phyloP scores from a whole-genome alignment of 495 filamentous ascomycete species.

The Aspergillus funiculosus region DNA sequence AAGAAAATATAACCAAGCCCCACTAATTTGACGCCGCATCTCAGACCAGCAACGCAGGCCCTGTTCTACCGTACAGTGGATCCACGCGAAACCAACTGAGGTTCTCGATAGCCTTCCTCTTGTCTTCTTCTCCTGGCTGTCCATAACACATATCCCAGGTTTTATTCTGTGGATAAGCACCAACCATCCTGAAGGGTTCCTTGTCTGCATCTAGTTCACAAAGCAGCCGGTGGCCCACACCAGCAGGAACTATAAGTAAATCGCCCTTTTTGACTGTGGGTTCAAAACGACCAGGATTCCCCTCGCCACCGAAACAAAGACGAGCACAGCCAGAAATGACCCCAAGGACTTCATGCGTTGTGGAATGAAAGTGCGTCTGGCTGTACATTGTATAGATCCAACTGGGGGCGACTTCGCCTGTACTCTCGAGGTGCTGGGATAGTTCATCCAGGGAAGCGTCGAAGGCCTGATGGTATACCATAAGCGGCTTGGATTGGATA shows the following conservation, averaged over 20 bases:
- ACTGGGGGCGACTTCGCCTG: slow-evolving; percentile 54
- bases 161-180: slow-evolving; percentile 53
- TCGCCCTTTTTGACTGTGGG: slow-evolving; percentile 52
- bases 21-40: neutral
- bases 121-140: slow-evolving; percentile 44
- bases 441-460: slow-evolving; percentile 42
- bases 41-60: slow-evolving; percentile 42
- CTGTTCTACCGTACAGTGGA: slow-evolving; percentile 55
- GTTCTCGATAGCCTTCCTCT: slow-evolving; percentile 39
- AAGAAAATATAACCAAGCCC: neutral
- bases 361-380: slow-evolving; percentile 60
- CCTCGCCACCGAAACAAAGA: slow-evolving; percentile 63
- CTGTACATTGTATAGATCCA: slow-evolving; percentile 65
- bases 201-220: slow-evolving; percentile 44
- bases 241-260: slow-evolving; percentile 61
- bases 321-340: slow-evolving; percentile 52
- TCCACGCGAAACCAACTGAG: slow-evolving; percentile 54
- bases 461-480: slow-evolving; percentile 56
- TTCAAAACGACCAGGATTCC: slow-evolving; percentile 53
- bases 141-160: slow-evolving; percentile 71
- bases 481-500: slow-evolving; percentile 55
- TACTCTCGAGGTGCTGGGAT: slow-evolving; percentile 44
- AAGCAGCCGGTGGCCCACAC: slow-evolving; percentile 57
- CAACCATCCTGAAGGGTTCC: slow-evolving; percentile 58
- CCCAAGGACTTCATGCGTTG: slow-evolving; percentile 60